A percentile compares a stretch with the other conserved stretches of the same genome.
phyloP scores from a whole-genome alignment of 2,329 filamentous ascomycete species.

The Cercospora janseana region DNA sequence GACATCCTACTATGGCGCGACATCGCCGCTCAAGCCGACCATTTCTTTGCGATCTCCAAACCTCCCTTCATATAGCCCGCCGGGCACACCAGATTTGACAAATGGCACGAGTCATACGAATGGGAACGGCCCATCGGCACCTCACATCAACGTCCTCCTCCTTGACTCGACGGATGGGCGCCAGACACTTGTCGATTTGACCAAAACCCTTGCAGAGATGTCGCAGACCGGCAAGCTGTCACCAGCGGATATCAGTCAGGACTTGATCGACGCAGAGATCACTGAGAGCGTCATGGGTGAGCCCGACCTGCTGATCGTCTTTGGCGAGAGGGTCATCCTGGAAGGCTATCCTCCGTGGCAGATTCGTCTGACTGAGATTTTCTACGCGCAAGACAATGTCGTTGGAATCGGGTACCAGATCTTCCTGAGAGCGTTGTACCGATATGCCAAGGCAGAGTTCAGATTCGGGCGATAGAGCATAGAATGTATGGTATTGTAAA shows the following conservation, averaged over 20 bases:
- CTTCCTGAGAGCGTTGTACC: constrained; percentile 80
- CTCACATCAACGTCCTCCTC: constrained; percentile 65
- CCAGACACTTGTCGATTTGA: constrained; percentile 91
- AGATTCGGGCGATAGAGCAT: constrained; percentile 63
- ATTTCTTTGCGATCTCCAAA: constrained; percentile 73
- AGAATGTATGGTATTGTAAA: constrained; percentile 33
- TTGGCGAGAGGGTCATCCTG: constrained; percentile 77
- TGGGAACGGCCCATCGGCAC: constrained; percentile 30
- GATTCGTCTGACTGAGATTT: constrained; percentile 90
- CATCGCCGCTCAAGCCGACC: constrained; percentile 59
- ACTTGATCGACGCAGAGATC: constrained; percentile 87
- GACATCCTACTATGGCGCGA: constrained; percentile 77
- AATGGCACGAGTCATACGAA: constrained; percentile 37
- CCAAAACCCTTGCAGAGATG: constrained; percentile 92
- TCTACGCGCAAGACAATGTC: constrained; percentile 51
- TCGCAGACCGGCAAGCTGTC: constrained; percentile 82
- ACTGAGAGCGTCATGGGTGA: constrained; percentile 75
- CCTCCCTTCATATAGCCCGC: constrained; percentile 57
- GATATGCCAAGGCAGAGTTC: constrained; percentile 85
- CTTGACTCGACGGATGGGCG: constrained; percentile 86
- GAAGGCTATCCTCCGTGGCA: constrained; percentile 97
- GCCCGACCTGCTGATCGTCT: constrained; percentile 85
- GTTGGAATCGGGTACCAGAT: constrained; percentile 84
- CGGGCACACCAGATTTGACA: constrained; percentile 29
- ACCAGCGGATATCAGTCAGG: constrained; percentile 75